These are phyloP conservation scores for Eimeria acervulina DNA, from an alignment of 169 alveolate species.

Conservation along the genomic window DNA sequence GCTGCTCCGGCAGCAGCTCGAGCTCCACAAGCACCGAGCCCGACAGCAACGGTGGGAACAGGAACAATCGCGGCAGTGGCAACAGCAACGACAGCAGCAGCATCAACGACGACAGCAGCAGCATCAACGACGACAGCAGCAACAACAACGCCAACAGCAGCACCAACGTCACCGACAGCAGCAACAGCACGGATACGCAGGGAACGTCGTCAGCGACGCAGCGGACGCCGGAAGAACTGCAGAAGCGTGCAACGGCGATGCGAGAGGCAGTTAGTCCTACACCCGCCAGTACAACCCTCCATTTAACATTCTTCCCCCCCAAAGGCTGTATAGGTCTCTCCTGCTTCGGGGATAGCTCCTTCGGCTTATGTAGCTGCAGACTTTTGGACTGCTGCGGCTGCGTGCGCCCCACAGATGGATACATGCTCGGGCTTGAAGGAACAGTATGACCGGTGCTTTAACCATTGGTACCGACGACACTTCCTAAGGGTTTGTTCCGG, in stretches of 20 bases:
- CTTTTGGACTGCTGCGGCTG: neutral
- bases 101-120: neutral
- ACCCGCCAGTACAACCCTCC: no score
- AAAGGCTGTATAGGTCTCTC: no score
- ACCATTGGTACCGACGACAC: constrained; percentile 81
- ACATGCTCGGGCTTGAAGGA: constrained; percentile 76
- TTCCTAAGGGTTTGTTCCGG: constrained; percentile 39
- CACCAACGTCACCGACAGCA: neutral
- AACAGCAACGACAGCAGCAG: neutral
- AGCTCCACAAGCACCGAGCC: neutral
- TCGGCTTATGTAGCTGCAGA: neutral
- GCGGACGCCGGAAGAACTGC: constrained; percentile 14
- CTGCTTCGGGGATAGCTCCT: no score
- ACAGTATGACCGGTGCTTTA: constrained; percentile 76
- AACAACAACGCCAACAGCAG: neutral
- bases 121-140: neutral
- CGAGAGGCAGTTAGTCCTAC: constrained; percentile 53
- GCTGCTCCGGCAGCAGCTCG: constrained; percentile 33
- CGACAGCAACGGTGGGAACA: neutral
- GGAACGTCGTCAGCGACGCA: constrained; percentile 13
- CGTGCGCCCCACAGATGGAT: constrained; percentile 28
- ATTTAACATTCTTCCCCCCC: no score
- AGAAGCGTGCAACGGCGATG: constrained; percentile 56
- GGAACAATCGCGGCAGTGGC: neutral
- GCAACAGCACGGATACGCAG: neutral